Base-by-base conservation (phyloP, 768 basidiomycete genomes). In the Trametes elegans region DNA sequence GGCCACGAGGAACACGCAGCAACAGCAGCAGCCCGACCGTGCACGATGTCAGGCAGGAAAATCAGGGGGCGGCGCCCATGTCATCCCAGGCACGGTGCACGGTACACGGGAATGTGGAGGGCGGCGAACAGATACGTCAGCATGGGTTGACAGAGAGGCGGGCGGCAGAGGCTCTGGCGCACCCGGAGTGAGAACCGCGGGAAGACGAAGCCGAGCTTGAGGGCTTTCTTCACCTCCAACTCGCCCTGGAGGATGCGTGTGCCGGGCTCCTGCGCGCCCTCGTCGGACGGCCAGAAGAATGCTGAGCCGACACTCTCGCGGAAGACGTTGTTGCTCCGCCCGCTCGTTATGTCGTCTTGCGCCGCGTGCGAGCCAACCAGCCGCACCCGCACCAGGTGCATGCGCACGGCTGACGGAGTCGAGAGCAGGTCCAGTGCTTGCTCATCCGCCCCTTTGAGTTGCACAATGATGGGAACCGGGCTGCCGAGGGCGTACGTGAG, bases 371-470 rank as follows among this genome's bases (percentile, higher is more conserved):
- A 69, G 3, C 82, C 82, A 7, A 79, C 75, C 2, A 74, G 73
- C 49, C 83, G 68, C 4, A 76, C 72, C 27, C 83, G 75, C 4
- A 75, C 64, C 10, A 85, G 69, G 34, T 73, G 69, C 34, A 85
- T 31, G 18, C 67, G 67, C 8, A 79, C 66, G 2, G 76, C 72
- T 7, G 65, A 64, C 0, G 77, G 73, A 21, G 61, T 68, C 13
- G 78, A 70, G 7, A 84, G 71, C 4, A 81, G 61, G 55, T 83
- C 81, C 9, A 84, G 71, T 0, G 77, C 79, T 18, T 79, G 77
- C 10, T 70, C 60, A 63, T 83, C 78, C 2, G 64, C 57, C 23
- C 78, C 71, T 21, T 62, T 70, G 28, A 84, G 59, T 3, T 77
- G 79, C n/a, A 84, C 53, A 36, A 69, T 64, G 7, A 85, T 65